These are phyloP conservation scores for Knoxdaviesia proteae DNA, from an alignment of 2,329 filamentous ascomycete genomes.

Conservation along the genomic window DNA sequence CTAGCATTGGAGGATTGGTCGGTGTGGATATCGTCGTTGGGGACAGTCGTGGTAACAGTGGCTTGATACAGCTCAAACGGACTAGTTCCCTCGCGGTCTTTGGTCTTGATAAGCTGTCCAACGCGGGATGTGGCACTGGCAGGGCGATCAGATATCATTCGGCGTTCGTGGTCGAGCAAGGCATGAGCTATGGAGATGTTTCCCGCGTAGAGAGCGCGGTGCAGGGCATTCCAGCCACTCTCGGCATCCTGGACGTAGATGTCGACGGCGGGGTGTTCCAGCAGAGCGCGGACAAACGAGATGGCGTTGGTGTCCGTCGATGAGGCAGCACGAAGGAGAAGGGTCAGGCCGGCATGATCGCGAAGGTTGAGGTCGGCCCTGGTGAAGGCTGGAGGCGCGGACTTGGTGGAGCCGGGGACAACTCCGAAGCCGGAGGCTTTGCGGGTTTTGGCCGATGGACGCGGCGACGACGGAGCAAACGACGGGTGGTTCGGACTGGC, in stretches of 20 bases:
- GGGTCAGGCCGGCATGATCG: constrained; percentile 60
- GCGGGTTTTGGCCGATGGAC: constrained; percentile 25
- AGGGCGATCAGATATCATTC: constrained; percentile 38
- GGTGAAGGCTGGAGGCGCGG: constrained; percentile 19
- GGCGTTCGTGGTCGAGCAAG: constrained; percentile 58
- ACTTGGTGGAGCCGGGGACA: constrained; percentile 20
- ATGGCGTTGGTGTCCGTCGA: constrained; percentile 48
- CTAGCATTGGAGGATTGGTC: too few species aligned
- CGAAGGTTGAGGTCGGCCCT: constrained; percentile 64
- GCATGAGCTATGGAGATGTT: constrained; percentile 72
- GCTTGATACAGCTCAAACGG: constrained; percentile 84
- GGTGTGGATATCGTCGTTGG: too few species aligned
- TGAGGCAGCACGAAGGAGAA: constrained; percentile 69
- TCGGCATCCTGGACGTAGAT: constrained; percentile 74
- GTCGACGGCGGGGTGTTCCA: constrained; percentile 68
- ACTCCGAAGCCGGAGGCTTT: constrained; percentile 29
- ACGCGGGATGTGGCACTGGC: constrained; percentile 38
- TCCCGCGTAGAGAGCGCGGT: constrained; percentile 74
- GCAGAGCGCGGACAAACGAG: constrained; percentile 55
- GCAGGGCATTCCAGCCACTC: constrained; percentile 89
- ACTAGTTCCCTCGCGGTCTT: constrained; percentile 85
- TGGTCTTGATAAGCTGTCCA: constrained; percentile 73
- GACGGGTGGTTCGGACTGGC: too few species aligned
- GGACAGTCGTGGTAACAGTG: constrained; percentile 39
- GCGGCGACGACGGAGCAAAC: constrained; percentile 21